A percentile compares a stretch with the other conserved stretches of the same genome.
Evolutionary conservation across 257 asterid genomes (phyloP).

Genomic region (Galeopsis tetrahit): DNA sequence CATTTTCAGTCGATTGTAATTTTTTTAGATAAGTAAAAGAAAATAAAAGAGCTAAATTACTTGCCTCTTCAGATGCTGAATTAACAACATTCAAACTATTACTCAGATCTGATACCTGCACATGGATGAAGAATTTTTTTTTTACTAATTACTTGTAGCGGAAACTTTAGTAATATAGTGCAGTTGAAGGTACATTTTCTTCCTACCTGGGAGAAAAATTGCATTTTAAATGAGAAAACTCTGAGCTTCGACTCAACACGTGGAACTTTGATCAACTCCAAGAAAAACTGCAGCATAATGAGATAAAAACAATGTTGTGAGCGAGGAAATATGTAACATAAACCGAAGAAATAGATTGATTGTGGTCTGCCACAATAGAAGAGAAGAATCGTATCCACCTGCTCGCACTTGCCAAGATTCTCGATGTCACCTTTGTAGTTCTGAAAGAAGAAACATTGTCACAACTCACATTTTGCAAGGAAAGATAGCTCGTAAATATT

Average conservation of each 20-base stretch:
- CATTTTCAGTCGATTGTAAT: conserved; percentile 28
- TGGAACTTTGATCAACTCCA: conserved; percentile 87
- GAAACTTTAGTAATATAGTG: neutral
- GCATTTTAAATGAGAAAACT: conserved; percentile 75
- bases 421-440: conserved; percentile 74
- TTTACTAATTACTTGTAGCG: neutral
- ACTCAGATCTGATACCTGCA: conserved; percentile 70
- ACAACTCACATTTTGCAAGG: conserved; percentile 30
- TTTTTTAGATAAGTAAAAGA: conserved; percentile 15
- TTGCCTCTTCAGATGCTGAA: conserved; percentile 80
- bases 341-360: conserved; percentile 11
- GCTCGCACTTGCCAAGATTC: conserved; percentile 88
- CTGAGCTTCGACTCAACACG: conserved; percentile 79
- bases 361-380: conserved; percentile 2
- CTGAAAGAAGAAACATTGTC: conserved; percentile 47
- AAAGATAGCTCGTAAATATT: conserved; percentile 19
- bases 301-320: conserved; percentile 17
- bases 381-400: conserved; percentile 47
- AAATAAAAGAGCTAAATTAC: conserved; percentile 31
- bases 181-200: conserved; percentile 13
- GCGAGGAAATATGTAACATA: neutral
- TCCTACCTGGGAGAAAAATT: conserved; percentile 68
- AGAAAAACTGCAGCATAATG: conserved; percentile 63
- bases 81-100: conserved; percentile 59
- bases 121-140: neutral